Evolutionary conservation across 2,329 filamentous ascomycete genomes (phyloP).

Genomic region (Orbilia brochopaga): DNA sequence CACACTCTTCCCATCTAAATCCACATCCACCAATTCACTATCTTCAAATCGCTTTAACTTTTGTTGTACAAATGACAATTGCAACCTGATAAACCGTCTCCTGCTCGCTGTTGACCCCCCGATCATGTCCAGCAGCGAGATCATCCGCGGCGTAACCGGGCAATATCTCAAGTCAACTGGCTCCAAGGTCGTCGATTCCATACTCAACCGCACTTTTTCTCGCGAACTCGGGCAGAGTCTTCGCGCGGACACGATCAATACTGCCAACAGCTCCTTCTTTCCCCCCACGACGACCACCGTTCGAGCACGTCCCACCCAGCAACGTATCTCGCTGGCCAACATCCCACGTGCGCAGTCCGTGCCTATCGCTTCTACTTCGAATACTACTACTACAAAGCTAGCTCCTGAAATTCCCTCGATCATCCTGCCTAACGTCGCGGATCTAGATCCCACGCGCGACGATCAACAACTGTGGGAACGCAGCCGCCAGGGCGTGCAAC

Average conservation of each 20-base stretch:
- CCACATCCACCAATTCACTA: no score
- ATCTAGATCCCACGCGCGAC: constrained; percentile 26
- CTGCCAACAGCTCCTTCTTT: constrained; percentile 24
- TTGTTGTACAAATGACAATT: no score
- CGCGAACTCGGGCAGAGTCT: constrained; percentile 36
- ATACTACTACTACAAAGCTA: not conserved
- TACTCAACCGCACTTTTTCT: constrained; percentile 36
- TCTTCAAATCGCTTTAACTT: no score
- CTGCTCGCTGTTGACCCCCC: not conserved
- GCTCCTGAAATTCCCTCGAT: not conserved
- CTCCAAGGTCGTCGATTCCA: constrained; percentile 31
- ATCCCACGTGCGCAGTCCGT: constrained; percentile 13
- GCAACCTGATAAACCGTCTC: no score
- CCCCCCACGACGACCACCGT: constrained; percentile 12
- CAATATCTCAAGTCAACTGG: constrained; percentile 35
- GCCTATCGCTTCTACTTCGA: not conserved
- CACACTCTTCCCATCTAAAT: no score
- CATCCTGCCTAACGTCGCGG: constrained; percentile 3
- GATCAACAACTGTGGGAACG: constrained; percentile 33
- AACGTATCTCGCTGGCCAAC: not conserved
- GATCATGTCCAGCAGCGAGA: constrained; percentile 34
- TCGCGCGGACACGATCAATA: constrained; percentile 29
- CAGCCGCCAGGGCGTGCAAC: not conserved
- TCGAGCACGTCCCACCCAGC: not conserved
- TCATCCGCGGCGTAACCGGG: constrained; percentile 25